Base-by-base conservation (phyloP, 2,329 filamentous ascomycete species). In the Neurospora crassa region DNA sequence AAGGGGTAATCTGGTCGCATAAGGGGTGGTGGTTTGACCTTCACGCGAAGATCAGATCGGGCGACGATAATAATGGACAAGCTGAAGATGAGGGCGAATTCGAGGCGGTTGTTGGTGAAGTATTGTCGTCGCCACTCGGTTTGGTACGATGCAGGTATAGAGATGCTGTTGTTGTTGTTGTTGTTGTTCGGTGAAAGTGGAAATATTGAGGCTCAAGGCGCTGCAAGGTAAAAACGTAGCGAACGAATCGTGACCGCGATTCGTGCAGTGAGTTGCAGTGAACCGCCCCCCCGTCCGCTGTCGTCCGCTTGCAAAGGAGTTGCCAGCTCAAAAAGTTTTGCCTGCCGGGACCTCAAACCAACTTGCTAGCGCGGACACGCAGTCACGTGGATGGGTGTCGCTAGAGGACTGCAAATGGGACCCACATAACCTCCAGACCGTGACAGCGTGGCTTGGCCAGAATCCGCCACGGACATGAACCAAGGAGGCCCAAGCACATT, bases 1-100 rank as follows among this genome's bases (percentile, higher is more conserved):
- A 63, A 63, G 53, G 53, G 53, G 53, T 63, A 63, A 63, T 63
- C 53, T 63, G 53, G 53, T 63, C 53, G 53, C 53, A 63, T 63
- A 63, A 63, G 53, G 53, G 53, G 53, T 63, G 53, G 53, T 59
- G 14, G n/a, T 29, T 53, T 53, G 45, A 53, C 20, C 45, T 53
- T 29, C 1, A 24, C 12, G 20, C 47, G 24, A 24, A 29, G 47
- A 59, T 29, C 47, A 29, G 47, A 59, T 29, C 47, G 47, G 47
- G 47, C 12, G 47, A 63, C 29, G 14, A 63, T 34, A 18, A 42
- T 18, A 10, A 37, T 37, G 41, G 41, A 14, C 41, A 42, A 42
- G 41, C 41, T 42, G 41, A 42, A 42, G 41, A 42, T 42, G 41
- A 45, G 10, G 37, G 7, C 8, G 3, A 12, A 12, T 20, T 20